phyloP scores from a whole-genome alignment of 1,284 basidiomycete genomes.

The Leccinum fallax region DNA sequence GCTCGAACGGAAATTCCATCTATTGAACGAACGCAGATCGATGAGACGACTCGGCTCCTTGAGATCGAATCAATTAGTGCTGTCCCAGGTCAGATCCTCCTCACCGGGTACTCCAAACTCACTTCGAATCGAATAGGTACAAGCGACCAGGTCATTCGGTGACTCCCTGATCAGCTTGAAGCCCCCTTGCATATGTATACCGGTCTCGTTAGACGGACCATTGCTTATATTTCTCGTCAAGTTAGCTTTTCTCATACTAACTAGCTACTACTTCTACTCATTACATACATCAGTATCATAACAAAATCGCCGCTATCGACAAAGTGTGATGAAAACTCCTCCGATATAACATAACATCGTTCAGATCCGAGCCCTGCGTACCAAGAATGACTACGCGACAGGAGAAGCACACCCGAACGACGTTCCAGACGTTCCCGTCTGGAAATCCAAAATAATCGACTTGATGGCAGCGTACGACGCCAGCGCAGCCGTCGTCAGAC shows the following conservation, averaged over 20 bases:
- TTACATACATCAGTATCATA: not conserved
- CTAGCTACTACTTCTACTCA: not conserved
- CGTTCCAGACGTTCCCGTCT: slow-evolving; percentile 17
- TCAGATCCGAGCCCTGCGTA: not conserved
- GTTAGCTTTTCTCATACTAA: not conserved
- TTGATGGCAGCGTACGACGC: slow-evolving; percentile 35
- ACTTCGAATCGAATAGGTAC: not conserved
- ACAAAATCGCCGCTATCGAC: not conserved
- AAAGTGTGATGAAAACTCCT: not conserved
- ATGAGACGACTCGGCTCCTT: not conserved
- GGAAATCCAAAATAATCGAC: slow-evolving; percentile 27
- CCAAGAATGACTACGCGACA: slow-evolving; percentile 12
- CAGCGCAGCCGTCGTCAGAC: slow-evolving; percentile 36
- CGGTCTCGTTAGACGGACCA: not conserved
- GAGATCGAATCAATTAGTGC: not conserved
- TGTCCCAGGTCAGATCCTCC: not conserved
- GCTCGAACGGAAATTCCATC: not conserved
- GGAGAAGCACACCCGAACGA: slow-evolving; percentile 37
- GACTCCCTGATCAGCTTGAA: too few species aligned
- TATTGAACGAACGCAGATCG: not conserved
- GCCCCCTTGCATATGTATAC: not conserved
- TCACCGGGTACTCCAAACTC: not conserved
- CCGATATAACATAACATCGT: not conserved
- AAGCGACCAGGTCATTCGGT: not conserved
- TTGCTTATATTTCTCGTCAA: not conserved